phyloP scores from a whole-genome alignment of 2,329 filamentous ascomycete species.

The Neospermospora avenae region DNA sequence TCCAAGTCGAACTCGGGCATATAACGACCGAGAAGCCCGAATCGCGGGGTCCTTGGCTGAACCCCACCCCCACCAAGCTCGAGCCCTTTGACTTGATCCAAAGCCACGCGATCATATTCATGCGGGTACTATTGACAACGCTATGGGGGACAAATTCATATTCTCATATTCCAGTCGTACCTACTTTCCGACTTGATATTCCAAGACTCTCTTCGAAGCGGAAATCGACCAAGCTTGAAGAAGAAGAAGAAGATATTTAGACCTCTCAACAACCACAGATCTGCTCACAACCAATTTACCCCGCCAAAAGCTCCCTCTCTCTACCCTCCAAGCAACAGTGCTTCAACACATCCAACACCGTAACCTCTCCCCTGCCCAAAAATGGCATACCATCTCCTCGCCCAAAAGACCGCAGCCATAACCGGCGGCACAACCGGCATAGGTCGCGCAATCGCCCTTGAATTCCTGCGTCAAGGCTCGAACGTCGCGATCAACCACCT shows the following conservation, averaged over 20 bases:
- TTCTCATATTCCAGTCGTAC: not conserved
- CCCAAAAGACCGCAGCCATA: conserved; percentile 77
- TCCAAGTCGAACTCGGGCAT: conserved; percentile 13
- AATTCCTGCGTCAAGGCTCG: conserved; percentile 74
- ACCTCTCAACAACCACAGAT: too few relatives aligned
- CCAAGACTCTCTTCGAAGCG: too few relatives aligned
- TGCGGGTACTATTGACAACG: not conserved
- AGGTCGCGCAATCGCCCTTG: conserved; percentile 78
- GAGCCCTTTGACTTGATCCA: not conserved
- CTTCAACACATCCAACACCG: not conserved
- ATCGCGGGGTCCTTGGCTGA: conserved; percentile 20
- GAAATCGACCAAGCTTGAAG: too few relatives aligned
- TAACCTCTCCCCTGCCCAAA: too few relatives aligned
- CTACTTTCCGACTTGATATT: not conserved
- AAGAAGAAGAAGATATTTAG: too few relatives aligned
- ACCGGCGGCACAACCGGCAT: conserved; percentile 86
- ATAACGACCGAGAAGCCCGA: conserved; percentile 19
- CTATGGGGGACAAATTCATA: not conserved
- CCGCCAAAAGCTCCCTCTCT: not conserved
- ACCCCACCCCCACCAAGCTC: not conserved
- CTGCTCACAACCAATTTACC: not conserved
- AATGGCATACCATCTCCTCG: conserved; percentile 49
- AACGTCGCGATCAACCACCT: conserved; percentile 80
- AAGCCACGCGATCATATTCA: not conserved
- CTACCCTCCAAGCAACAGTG: too few relatives aligned